phyloP scores from a whole-genome alignment of 148 eudicot genomes.

The Heliosperma pusillum region DNA sequence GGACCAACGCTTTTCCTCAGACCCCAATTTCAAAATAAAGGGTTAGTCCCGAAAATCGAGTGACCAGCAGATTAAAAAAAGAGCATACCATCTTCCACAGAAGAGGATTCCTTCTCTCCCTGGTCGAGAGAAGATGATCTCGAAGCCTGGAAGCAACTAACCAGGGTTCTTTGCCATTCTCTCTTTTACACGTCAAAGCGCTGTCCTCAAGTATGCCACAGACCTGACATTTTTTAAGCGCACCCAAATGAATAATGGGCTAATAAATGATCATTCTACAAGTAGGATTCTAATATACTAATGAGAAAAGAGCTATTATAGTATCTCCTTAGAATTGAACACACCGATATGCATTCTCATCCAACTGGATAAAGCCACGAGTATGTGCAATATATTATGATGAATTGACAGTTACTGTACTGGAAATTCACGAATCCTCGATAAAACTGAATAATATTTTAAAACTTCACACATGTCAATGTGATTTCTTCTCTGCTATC shows the following conservation, averaged over 20 bases:
- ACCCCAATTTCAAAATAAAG: not conserved
- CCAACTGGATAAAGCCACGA: not conserved
- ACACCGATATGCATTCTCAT: not conserved
- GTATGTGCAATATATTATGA: not conserved
- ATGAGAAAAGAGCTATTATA: not conserved
- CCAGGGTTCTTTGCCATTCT: conserved; percentile 70
- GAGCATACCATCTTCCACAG: conserved; percentile 80
- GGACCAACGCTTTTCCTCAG: not conserved
- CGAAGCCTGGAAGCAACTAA: conserved; percentile 91
- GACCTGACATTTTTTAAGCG: conserved; percentile 41
- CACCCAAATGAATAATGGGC: not conserved
- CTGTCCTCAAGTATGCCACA: conserved; percentile 90
- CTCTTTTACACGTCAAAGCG: conserved; percentile 53
- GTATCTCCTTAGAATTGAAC: not conserved
- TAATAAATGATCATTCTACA: not conserved
- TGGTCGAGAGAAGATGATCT: conserved; percentile 86
- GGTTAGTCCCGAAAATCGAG: not conserved
- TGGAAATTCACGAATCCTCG: not conserved
- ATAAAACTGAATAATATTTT: not conserved
- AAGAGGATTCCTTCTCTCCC: conserved; percentile 69
- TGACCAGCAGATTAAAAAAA: not conserved
- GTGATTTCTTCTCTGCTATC: not conserved
- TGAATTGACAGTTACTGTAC: not conserved
- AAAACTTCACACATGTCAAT: not conserved
- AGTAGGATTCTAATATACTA: not conserved